Base-by-base conservation (phyloP, 2,329 filamentous ascomycete species). In the Aspergillus fijiensis region DNA sequence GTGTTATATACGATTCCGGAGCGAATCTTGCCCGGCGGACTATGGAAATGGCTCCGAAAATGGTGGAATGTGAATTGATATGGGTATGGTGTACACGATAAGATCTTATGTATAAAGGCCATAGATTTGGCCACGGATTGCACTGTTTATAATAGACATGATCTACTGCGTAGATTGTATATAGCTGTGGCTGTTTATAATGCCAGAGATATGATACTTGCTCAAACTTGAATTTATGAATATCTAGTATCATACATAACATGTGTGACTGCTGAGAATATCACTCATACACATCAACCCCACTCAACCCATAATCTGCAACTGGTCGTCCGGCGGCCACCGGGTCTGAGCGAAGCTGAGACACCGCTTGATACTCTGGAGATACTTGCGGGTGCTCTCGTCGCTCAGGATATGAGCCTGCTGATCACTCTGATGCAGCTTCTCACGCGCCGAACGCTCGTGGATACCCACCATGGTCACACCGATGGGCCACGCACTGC, bases 401-500 rank as follows among this genome's bases (percentile, higher is more conserved):
- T 98, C 95, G 60, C 92, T 94, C 88, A 99, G 92, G 69, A 98
- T 96, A 75, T 99, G 93, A 4, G 94, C 95, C 70, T 92, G 89
- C 66, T 85, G 84, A 64, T 86, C 85, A 62, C 81, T 84, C 74
- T 95, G 87, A 74, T 98, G 93, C 61, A 99, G 80, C 79, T 99
- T 99, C 79, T 99, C 95, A 64, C 95, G 86, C 21, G 95, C 94
- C 67, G 90, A 95, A 72, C 95, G 87, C 82, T 98, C 95, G 85
- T 99, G 95, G 69, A 99, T 99, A 82, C 95, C 95, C 71, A 99
- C 95, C 95, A 98, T 99, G 75, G 95, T 99, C 45, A 99, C 95
- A 78, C 95, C 95, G 71, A 99, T 99, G 25, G 95, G 95, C 95
- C 95, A 99, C 16, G 95, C 95, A 63, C 81, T 83, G 60, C 27